Evolutionary conservation across 208 protist genomes (phyloP).

Genomic region (Porcisia deanei): DNA sequence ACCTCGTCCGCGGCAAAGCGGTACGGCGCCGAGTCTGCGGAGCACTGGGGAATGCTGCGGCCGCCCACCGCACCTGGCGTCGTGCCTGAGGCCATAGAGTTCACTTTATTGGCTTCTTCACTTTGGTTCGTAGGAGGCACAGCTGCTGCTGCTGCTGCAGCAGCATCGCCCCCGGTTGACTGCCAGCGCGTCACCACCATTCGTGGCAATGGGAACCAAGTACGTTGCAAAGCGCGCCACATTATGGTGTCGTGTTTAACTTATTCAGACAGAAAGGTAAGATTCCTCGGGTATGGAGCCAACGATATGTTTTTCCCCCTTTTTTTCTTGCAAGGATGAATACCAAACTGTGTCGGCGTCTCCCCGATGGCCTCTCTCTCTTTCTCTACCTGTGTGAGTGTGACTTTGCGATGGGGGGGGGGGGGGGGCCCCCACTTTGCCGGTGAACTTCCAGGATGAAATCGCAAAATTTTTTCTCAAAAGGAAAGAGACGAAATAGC

Average conservation of each 20-base stretch:
- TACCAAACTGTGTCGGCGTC: too few relatives aligned
- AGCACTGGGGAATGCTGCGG: not conserved
- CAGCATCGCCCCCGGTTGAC: conserved; percentile 16
- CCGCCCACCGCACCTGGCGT: conserved; percentile 5
- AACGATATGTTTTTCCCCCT: not conserved
- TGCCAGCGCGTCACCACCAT: conserved; percentile 11
- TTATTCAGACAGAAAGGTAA: not conserved
- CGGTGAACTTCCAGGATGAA: too few relatives aligned
- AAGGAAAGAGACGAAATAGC: not conserved
- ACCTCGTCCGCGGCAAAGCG: conserved; percentile 51
- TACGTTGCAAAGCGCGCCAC: not conserved
- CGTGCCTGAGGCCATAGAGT: conserved; percentile 1
- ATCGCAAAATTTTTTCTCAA: too few relatives aligned
- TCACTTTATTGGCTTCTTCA: not conserved
- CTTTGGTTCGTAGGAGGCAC: not conserved
- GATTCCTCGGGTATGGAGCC: not conserved
- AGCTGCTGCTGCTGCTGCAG: not conserved
- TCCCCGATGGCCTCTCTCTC: too few relatives aligned
- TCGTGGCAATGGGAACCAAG: not conserved
- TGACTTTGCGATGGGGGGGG: too few relatives aligned
- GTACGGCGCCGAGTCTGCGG: conserved; percentile 19
- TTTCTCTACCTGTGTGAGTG: too few relatives aligned
- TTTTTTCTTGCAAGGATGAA: too few relatives aligned
- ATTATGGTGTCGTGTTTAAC: not conserved
- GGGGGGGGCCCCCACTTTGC: too few relatives aligned